These are phyloP conservation scores for Madurella fahalii DNA, from an alignment of 2,329 filamentous ascomycete genomes.

Conservation along the genomic window DNA sequence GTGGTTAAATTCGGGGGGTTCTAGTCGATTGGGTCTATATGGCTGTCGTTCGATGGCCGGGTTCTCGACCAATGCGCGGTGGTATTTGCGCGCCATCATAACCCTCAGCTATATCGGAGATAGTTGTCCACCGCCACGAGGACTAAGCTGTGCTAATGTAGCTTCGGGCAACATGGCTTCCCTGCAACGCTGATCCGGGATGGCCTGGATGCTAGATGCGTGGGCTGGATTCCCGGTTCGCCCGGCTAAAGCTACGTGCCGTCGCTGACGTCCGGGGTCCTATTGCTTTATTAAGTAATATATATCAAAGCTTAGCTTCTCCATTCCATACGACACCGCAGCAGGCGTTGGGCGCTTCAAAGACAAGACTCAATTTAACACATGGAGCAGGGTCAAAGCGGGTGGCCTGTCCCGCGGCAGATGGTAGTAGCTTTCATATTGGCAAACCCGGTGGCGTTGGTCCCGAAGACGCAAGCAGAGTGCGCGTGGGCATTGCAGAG, in stretches of 20 bases:
- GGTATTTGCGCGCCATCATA: background rate
- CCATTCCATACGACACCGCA: constrained; percentile 1
- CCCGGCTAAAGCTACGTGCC: constrained; percentile 13
- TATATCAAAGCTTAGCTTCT: constrained; percentile 1
- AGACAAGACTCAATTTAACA: background rate
- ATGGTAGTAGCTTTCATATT: constrained; percentile 1
- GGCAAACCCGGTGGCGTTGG: background rate
- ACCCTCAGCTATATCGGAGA: background rate
- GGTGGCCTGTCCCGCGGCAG: constrained; percentile 4
- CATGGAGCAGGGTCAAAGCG: background rate
- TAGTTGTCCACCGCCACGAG: background rate
- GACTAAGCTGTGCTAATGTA: background rate
- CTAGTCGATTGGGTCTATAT: background rate
- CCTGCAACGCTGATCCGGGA: constrained; percentile 3
- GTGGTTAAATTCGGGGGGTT: constrained; percentile 10
- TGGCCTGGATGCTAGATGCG: background rate
- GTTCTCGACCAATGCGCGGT: background rate
- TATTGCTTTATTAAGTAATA: constrained; percentile 11
- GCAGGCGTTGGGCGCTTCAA: background rate
- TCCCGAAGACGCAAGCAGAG: no score
- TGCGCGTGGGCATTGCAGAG: no score
- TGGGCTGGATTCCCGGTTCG: background rate
- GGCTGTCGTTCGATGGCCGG: background rate
- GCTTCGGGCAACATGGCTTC: background rate
- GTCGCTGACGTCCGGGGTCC: background rate